phyloP scores from a whole-genome alignment of 2,329 filamentous ascomycete genomes.

The Trichophyton mentagrophytes region DNA sequence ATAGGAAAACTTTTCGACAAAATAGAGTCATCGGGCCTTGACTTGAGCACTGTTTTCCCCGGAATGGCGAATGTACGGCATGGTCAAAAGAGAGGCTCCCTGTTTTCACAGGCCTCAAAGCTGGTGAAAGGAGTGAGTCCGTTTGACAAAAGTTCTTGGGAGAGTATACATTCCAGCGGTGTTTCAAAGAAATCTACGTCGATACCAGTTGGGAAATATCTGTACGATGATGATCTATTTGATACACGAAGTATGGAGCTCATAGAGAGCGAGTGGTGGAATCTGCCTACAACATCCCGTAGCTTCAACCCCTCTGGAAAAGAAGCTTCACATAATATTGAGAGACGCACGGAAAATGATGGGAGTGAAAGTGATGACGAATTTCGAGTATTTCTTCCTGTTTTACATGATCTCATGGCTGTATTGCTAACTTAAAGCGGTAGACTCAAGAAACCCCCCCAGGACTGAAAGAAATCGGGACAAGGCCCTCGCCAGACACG shows the following conservation, averaged over 20 bases:
- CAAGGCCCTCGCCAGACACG: not conserved
- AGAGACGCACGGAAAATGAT: constrained; percentile 12
- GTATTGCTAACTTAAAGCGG: constrained; percentile 1
- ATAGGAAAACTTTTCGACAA: constrained; percentile 47
- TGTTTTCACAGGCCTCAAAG: constrained; percentile 40
- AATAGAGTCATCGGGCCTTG: constrained; percentile 43
- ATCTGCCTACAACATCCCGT: constrained; percentile 7
- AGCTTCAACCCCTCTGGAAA: constrained; percentile 4
- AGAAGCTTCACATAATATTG: not conserved
- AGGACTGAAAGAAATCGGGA: constrained; percentile 14
- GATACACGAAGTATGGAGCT: constrained; percentile 12
- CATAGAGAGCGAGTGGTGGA: constrained; percentile 25
- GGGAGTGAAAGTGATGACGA: constrained; percentile 24
- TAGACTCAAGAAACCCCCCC: constrained; percentile 29
- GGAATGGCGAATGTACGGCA: constrained; percentile 36
- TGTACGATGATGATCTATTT: not conserved
- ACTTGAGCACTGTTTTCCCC: constrained; percentile 46
- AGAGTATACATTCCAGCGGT: constrained; percentile 16
- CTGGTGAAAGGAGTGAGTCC: constrained; percentile 42
- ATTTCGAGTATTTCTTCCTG: constrained; percentile 24
- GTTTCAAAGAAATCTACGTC: not conserved
- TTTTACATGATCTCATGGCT: not conserved
- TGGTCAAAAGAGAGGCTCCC: constrained; percentile 29
- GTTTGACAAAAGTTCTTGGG: constrained; percentile 42
- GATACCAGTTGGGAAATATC: not conserved